Conservation (phyloP, 2,329 filamentous ascomycete species). For the Claviceps sp. region DNA sequence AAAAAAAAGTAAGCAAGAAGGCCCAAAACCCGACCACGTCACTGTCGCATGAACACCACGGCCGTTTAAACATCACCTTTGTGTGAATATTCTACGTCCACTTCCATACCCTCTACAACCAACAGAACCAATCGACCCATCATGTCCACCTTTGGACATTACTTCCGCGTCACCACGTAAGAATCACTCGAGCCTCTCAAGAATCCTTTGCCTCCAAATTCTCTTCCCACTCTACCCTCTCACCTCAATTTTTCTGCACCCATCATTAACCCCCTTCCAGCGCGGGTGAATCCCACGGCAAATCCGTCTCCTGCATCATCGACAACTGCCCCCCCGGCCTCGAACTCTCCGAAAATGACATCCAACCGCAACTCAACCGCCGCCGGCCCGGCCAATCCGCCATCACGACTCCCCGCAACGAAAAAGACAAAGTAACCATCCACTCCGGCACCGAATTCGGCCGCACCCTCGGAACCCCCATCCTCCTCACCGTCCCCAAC, state of each 20-base stretch:
- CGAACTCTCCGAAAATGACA: constrained; percentile 70
- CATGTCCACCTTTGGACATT: constrained; percentile 81
- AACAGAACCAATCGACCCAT: background rate
- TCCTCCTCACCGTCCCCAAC: constrained; percentile 76
- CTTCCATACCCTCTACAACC: background rate
- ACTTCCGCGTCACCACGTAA: constrained; percentile 74
- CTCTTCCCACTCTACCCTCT: background rate
- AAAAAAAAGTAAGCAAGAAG: background rate
- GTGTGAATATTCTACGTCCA: background rate
- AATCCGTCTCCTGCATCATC: constrained; percentile 86
- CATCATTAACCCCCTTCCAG: constrained; percentile 13
- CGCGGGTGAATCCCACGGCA: constrained; percentile 64
- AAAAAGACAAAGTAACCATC: constrained; percentile 84
- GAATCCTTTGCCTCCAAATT: background rate
- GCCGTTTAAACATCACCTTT: background rate
- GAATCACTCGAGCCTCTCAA: background rate
- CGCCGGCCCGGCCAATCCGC: constrained; percentile 78
- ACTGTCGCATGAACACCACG: too few species aligned
- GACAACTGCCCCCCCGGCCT: constrained; percentile 85
- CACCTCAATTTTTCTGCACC: background rate
- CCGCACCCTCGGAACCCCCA: constrained; percentile 79
- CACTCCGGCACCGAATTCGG: constrained; percentile 89
- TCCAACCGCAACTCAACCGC: constrained; percentile 89
- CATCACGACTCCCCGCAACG: constrained; percentile 83
- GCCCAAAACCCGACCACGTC: background rate